Percentiles rank a stretch among this genome's conserved stretches.
phyloP scores from a whole-genome alignment of 805 yeast genomes.

The Tetrapisispora nanseiensis region DNA sequence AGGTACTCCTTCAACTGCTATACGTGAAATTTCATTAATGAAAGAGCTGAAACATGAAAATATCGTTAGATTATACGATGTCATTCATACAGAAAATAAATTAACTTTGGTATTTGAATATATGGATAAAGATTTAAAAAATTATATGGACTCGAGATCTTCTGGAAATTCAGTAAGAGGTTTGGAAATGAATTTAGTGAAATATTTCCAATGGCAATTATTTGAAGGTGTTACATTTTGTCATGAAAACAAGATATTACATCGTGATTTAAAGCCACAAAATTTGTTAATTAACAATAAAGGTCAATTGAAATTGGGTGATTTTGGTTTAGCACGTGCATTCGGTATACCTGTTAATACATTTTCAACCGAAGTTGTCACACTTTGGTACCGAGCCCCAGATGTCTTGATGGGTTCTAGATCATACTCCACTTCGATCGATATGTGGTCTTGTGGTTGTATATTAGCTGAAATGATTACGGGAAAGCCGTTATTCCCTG shows the following conservation, averaged over 20 bases:
- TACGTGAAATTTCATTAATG: slow-evolving; percentile 86
- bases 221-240: slow-evolving; percentile 87
- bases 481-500: slow-evolving; percentile 90
- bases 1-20: slow-evolving; percentile 98
- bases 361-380: slow-evolving; percentile 95
- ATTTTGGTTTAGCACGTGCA: slow-evolving; percentile 93
- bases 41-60: slow-evolving; percentile 92
- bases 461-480: slow-evolving; percentile 97
- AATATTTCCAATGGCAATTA: slow-evolving; percentile 84
- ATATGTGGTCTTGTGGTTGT: slow-evolving; percentile 98
- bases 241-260: slow-evolving; percentile 88
- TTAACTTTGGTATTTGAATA: slow-evolving; percentile 88
- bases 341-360: slow-evolving; percentile 96
- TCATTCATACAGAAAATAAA: slow-evolving; percentile 92
- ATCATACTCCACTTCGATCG: slow-evolving; percentile 95
- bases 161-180: slow-evolving; percentile 27
- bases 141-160: slow-evolving; percentile 76
- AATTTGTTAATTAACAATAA: slow-evolving; percentile 89
- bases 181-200: slow-evolving; percentile 50
- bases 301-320: slow-evolving; percentile 84
- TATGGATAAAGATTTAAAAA: slow-evolving; percentile 87
- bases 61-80: slow-evolving; percentile 83
- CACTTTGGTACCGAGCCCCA: slow-evolving; percentile 96
- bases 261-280: slow-evolving; percentile 94
- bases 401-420: slow-evolving; percentile 93